phyloP scores from a whole-genome alignment of 2,329 filamentous ascomycete genomes.

The Apiospora malaysiana region DNA sequence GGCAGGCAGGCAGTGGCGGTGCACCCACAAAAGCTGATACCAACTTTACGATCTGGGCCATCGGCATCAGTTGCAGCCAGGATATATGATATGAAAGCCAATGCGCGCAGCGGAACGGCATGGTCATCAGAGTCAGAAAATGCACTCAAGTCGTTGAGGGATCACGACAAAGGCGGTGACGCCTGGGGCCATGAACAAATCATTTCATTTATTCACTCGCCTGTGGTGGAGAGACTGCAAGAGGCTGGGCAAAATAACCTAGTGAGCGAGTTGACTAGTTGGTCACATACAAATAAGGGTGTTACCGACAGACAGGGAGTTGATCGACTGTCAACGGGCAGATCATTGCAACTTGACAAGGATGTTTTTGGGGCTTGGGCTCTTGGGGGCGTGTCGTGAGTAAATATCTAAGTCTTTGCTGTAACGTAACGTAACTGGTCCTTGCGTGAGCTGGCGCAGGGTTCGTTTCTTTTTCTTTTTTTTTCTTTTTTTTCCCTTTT shows the following conservation, averaged over 20 bases:
- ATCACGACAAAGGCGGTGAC: conserved; percentile 3
- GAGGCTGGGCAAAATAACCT: not conserved
- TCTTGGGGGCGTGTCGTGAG: not conserved
- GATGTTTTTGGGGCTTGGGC: not conserved
- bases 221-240: not conserved
- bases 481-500: not conserved
- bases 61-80: not conserved
- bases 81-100: not conserved
- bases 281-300: conserved; percentile 4
- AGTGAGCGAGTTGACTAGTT: not conserved
- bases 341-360: conserved; percentile 2
- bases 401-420: too few relatives aligned
- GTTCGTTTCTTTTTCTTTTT: not conserved
- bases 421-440: not conserved
- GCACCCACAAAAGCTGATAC: not conserved
- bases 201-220: not conserved
- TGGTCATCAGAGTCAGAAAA: not conserved
- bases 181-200: not conserved
- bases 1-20: not conserved
- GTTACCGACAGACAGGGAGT: conserved; percentile 11
- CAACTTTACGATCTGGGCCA: not conserved
- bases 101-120: not conserved
- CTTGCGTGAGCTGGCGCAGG: conserved; percentile 3
- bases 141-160: not conserved
- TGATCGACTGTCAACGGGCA: conserved; percentile 15